Conservation (phyloP, 192 early-diverging fungal species). For the Obelidium mucronatum region DNA sequence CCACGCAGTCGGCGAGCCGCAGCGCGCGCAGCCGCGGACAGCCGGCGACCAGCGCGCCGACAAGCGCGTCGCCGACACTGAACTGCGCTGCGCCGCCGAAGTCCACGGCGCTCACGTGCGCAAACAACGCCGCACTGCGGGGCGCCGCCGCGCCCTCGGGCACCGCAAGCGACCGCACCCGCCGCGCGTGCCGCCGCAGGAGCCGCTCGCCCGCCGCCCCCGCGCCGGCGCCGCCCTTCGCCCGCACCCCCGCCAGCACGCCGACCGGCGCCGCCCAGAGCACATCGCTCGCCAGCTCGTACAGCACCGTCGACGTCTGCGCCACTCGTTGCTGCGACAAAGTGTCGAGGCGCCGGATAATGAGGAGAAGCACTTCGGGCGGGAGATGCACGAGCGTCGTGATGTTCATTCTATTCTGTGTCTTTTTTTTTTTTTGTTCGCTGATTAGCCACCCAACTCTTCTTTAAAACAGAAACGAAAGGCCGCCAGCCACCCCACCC, state of each 20-base stretch:
- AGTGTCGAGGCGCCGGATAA: neutral
- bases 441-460: too few species aligned
- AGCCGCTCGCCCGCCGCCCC: neutral
- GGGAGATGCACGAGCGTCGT: too few species aligned
- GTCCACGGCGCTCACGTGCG: neutral
- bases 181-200: too few species aligned
- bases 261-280: neutral
- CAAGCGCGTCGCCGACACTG: slow-evolving; percentile 7
- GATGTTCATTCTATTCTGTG: too few species aligned
- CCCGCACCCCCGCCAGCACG: neutral
- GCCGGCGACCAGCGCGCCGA: neutral
- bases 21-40: neutral
- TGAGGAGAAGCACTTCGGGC: neutral
- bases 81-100: slow-evolving; percentile 14
- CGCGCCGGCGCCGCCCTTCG: neutral
- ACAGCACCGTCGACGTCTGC: neutral
- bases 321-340: neutral
- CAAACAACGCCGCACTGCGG: neutral
- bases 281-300: neutral
- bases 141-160: neutral
- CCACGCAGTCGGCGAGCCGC: slow-evolving; percentile 25
- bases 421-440: too few species aligned
- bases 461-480: too few species aligned
- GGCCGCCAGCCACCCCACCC: too few species aligned
- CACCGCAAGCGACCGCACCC: neutral